Conservation (phyloP, 129 eudicot species). For the Chrysanthemum makinoi region DNA sequence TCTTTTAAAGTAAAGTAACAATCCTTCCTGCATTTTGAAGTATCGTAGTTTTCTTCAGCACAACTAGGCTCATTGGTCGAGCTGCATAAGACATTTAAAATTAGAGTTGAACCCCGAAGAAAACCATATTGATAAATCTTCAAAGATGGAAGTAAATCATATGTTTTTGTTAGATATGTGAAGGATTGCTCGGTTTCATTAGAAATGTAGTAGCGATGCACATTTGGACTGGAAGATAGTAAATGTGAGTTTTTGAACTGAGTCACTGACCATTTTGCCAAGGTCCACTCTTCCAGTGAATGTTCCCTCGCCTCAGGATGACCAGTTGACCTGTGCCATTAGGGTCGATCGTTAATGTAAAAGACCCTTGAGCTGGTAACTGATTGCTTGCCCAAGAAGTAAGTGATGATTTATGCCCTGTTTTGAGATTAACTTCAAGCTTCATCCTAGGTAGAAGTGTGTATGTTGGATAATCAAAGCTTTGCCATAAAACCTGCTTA, state of each 20-base stretch:
- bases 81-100: constrained; percentile 1
- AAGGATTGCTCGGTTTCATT: constrained; percentile 35
- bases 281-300: constrained; percentile 36
- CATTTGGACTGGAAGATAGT: neutral
- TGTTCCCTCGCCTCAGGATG: constrained; percentile 25
- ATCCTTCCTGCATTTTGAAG: constrained; percentile 31
- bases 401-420: constrained; percentile 12
- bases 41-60: constrained; percentile 14
- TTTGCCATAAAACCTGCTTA: constrained; percentile 40
- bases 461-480: constrained; percentile 41
- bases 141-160: constrained; percentile 20
- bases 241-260: constrained; percentile 19
- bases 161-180: constrained; percentile 19
- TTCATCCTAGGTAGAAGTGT: constrained; percentile 37
- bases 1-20: too few species aligned
- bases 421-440: constrained; percentile 20
- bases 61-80: constrained; percentile 21
- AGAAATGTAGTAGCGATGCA: constrained; percentile 20
- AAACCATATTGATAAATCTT: constrained; percentile 20
- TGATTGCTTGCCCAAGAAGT: neutral
- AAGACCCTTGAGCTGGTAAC: neutral
- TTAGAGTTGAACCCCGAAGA: constrained; percentile 4
- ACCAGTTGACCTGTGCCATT: constrained; percentile 26
- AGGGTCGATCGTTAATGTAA: neutral
- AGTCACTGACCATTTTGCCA: constrained; percentile 36